phyloP scores from a whole-genome alignment of 2,329 filamentous ascomycete genomes.

The Dactylellina drechsleri region DNA sequence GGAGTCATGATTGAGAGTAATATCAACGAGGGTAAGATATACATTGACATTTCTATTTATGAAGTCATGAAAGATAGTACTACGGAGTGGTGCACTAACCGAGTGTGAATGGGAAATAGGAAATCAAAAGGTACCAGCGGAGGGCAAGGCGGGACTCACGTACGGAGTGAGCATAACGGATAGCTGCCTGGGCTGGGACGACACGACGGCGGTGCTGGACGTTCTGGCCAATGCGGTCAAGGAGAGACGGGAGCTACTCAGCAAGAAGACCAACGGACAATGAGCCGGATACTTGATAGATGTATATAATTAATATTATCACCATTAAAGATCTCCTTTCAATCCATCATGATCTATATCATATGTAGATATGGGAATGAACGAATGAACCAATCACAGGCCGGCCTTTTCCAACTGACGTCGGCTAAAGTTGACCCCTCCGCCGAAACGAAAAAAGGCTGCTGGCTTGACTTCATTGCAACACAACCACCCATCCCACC shows the following conservation, averaged over 20 bases:
- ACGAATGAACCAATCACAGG: constrained; percentile 35
- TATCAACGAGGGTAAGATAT: constrained; percentile 77
- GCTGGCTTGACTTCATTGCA: constrained; percentile 46
- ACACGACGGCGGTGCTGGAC: constrained; percentile 71
- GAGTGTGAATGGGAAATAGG: constrained; percentile 66
- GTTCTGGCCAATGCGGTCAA: constrained; percentile 85
- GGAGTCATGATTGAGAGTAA: constrained; percentile 99
- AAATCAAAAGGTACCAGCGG: constrained; percentile 85
- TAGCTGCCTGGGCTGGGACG: constrained; percentile 87
- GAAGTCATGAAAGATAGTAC: constrained; percentile 63
- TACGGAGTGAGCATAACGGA: constrained; percentile 95
- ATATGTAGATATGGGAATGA: too few species aligned
- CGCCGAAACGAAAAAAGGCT: constrained; percentile 50
- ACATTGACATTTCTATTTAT: constrained; percentile 5
- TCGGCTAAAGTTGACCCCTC: constrained; percentile 54
- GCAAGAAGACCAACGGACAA: constrained; percentile 53
- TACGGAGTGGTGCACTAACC: constrained; percentile 77
- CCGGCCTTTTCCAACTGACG: constrained; percentile 36
- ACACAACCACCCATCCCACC: constrained; percentile 26
- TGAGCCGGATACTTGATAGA: constrained; percentile 1
- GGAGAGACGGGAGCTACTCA: constrained; percentile 70
- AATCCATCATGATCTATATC: background rate
- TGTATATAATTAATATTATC: background rate
- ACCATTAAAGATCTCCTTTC: background rate
- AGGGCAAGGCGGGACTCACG: constrained; percentile 80